Evolutionary conservation across 306 rosid species (phyloP), one percentile per base, ranked within the genome.

Genomic region (Cucumis hystrix): DNA sequence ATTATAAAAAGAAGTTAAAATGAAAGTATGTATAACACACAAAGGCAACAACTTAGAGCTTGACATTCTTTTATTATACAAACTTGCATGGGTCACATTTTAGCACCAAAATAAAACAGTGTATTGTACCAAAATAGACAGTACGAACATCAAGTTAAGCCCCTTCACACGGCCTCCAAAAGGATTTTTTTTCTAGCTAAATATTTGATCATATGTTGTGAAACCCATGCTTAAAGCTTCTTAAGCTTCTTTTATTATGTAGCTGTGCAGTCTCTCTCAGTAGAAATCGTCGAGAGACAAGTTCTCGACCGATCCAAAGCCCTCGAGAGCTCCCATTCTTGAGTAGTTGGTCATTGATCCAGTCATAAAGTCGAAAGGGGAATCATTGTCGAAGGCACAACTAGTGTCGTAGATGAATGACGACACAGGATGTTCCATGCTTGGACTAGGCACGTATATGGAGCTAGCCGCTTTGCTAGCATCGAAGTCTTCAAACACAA

Each of bases 211-310:
- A 14, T 52, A 52, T 45, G 25, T 67, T 37, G 76, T 70, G 78
- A 56, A 57, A 57, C 76, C 76, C 82, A 67, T 14, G 16, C 69
- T n/a, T 10, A 6, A 6, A 70, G 86, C 67, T 70, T 25, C 55
- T 47, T 47, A 6, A 70, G 86, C 67, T 70, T 25, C 55, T 47
- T 47, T 47, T 47, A 15, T 21, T 70, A 70, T 70, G 40, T 47
- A 70, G 76, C 55, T 47, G 18, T 10, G 4, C 30, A 3, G 51
- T 10, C n/a, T 6, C 76, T 23, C 35, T 47, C 23, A 70, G 58
- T 89, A 90, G 85, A 86, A 92, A 85, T 94, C 97, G 35, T 94
- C 98, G 10, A 94, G 92, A 33, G 95, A 90, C 75, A 94, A 80
- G 83, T 88, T 91, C 54, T 94, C 98, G 9, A 90, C 95, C 4